Evolutionary conservation across 257 asterid species (phyloP).

Genomic region (Solanum paucissectum): DNA sequence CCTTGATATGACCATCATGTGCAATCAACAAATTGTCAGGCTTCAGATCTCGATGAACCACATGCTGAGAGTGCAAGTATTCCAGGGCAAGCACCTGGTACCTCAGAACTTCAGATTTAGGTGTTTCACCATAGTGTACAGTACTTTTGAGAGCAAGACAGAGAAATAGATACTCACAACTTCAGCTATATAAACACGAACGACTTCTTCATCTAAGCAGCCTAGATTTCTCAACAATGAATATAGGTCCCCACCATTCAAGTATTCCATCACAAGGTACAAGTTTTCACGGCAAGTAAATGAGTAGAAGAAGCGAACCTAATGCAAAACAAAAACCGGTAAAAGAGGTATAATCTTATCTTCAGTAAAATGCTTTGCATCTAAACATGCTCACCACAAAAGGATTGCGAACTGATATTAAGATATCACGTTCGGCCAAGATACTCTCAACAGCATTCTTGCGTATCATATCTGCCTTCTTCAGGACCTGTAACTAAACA

Average conservation of each 20-base stretch:
- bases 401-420: constrained; percentile 95
- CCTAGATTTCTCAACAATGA: constrained; percentile 93
- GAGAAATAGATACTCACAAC: constrained; percentile 55
- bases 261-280: constrained; percentile 98
- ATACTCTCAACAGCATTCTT: constrained; percentile 99
- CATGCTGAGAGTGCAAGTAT: constrained; percentile 81
- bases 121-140: constrained; percentile 2
- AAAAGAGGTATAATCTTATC: constrained; percentile 13
- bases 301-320: constrained; percentile 98
- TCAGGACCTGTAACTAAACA: constrained; percentile 59
- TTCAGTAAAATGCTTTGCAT: constrained; percentile 9
- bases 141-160: background rate
- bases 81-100: constrained; percentile 97
- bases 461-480: constrained; percentile 97
- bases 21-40: constrained; percentile 99
- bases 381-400: constrained; percentile 81
- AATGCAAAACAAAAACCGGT: constrained; percentile 12
- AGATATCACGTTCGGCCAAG: constrained; percentile 95
- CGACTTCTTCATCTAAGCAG: constrained; percentile 95
- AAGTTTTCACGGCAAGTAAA: constrained; percentile 98
- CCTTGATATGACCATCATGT: constrained; percentile 99
- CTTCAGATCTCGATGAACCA: constrained; percentile 98
- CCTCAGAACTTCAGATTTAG: constrained; percentile 4
- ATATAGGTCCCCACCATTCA: constrained; percentile 99
- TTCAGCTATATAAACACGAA: constrained; percentile 96